Percentiles rank a stretch among this genome's conserved stretches.
Evolutionary conservation across 2,329 filamentous ascomycete genomes (phyloP).

Genomic region (Pleoardoris graminearum): DNA sequence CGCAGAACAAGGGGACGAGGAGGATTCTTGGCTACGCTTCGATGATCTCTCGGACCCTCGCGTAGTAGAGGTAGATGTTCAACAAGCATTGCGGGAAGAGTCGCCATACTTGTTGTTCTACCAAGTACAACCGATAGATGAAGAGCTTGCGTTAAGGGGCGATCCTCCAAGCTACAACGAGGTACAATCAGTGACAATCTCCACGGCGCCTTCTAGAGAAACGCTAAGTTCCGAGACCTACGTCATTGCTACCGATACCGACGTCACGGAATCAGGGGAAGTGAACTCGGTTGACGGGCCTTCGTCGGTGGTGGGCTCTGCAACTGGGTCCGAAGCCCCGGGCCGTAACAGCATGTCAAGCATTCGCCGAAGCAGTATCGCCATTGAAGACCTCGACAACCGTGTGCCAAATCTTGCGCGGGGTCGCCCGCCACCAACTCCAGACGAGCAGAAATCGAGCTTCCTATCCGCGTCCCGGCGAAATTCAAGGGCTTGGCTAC

Average conservation of each 20-base stretch:
- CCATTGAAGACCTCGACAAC: slow-evolving; percentile 45
- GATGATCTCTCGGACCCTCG: slow-evolving; percentile 80
- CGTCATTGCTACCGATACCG: slow-evolving; percentile 19
- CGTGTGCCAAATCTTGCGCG: slow-evolving; percentile 33
- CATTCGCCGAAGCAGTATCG: slow-evolving; percentile 45
- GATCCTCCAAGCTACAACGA: slow-evolving; percentile 50
- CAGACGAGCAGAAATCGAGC: slow-evolving; percentile 47
- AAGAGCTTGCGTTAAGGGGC: slow-evolving; percentile 55
- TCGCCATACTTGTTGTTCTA: slow-evolving; percentile 96
- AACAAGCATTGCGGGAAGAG: slow-evolving; percentile 76
- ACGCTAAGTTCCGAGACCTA: slow-evolving; percentile 26
- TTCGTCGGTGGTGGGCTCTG: slow-evolving; percentile 16
- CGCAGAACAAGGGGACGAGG: slow-evolving; percentile 52
- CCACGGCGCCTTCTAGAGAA: slow-evolving; percentile 32
- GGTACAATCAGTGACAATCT: slow-evolving; percentile 21
- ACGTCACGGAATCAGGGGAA: slow-evolving; percentile 32
- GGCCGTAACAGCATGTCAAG: slow-evolving; percentile 45
- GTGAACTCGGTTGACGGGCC: slow-evolving; percentile 18
- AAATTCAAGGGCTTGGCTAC: slow-evolving; percentile 36
- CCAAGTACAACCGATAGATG: slow-evolving; percentile 85
- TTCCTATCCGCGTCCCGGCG: slow-evolving; percentile 41
- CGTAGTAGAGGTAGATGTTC: slow-evolving; percentile 76
- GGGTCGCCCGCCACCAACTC: slow-evolving; percentile 47
- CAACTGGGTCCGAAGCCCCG: slow-evolving; percentile 23
- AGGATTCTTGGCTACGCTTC: slow-evolving; percentile 77